Percentiles rank a stretch among this genome's conserved stretches.
Evolutionary conservation across 352 stramenopile genomes (phyloP).

Genomic region (Pythium apleroticum): DNA sequence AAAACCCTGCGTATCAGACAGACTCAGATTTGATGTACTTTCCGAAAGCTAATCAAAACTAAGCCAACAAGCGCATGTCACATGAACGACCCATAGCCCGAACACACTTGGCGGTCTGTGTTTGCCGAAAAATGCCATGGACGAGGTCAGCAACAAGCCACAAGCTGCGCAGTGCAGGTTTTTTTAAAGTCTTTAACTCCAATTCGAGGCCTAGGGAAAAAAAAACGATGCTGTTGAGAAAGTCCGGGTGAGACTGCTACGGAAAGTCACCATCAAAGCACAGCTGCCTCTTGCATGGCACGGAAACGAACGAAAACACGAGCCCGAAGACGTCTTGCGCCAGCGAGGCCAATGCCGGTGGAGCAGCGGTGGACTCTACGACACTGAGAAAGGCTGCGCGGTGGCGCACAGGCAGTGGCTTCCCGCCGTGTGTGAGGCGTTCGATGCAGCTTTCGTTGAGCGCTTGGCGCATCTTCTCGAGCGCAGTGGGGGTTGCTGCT

Average conservation of each 20-base stretch:
- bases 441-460: neutral
- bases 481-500: neutral
- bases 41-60: no score
- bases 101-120: no score
- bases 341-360: neutral
- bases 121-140: slow-evolving; percentile 94
- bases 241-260: no score
- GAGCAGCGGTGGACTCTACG: neutral
- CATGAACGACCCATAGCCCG: no score
- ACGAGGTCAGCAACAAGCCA: slow-evolving; percentile 94
- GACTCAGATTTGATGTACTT: no score
- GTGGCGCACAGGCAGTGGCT: neutral
- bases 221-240: no score
- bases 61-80: no score
- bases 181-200: no score
- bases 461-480: neutral
- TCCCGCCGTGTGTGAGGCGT: neutral
- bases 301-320: neutral
- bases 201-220: no score
- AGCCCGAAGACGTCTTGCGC: neutral
- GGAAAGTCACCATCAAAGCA: neutral
- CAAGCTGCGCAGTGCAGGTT: slow-evolving; percentile 41
- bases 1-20: no score
- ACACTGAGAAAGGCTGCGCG: neutral
- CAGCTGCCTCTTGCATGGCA: neutral